phyloP scores from a whole-genome alignment of 371 early-diverging fungal genomes.

The Fennellomyces sp. region DNA sequence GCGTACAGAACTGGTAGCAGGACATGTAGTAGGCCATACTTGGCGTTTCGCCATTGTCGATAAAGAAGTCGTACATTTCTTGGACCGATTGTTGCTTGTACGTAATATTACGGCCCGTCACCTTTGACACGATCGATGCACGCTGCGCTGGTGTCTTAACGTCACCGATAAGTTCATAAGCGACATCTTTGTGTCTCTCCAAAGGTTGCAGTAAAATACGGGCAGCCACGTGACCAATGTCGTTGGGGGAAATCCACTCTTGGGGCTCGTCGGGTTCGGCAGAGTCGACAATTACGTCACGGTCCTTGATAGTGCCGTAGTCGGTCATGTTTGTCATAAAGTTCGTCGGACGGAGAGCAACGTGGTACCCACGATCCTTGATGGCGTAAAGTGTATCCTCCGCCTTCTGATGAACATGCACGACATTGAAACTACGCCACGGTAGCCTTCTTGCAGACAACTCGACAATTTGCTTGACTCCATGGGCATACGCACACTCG shows the following conservation, averaged over 20 bases:
- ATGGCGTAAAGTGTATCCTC: slow-evolving; percentile 18
- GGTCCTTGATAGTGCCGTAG: slow-evolving; percentile 1
- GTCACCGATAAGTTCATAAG: slow-evolving; percentile 17
- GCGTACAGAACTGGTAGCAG: background rate
- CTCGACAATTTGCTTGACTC: slow-evolving; percentile 37
- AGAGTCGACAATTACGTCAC: background rate
- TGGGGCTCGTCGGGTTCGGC: slow-evolving; percentile 7
- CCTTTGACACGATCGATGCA: slow-evolving; percentile 6
- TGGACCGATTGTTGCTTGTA: slow-evolving; percentile 4
- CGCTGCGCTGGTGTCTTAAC: slow-evolving; percentile 11
- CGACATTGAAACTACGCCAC: slow-evolving; percentile 5
- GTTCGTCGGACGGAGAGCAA: slow-evolving; percentile 10
- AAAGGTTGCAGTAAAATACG: slow-evolving; percentile 12
- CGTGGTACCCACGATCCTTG: slow-evolving; percentile 21
- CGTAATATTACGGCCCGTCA: slow-evolving; percentile 11
- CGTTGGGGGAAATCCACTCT: slow-evolving; percentile 17
- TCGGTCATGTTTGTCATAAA: slow-evolving; percentile 21
- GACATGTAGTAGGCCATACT: background rate
- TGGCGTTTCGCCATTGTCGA: background rate
- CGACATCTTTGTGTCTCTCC: slow-evolving; percentile 17
- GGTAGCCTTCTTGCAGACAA: slow-evolving; percentile 21
- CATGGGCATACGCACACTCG: slow-evolving; percentile 27
- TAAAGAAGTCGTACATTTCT: slow-evolving; percentile 10
- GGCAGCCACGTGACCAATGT: slow-evolving; percentile 19
- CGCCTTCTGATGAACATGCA: background rate